A percentile compares a stretch with the other conserved stretches of the same genome.
These are phyloP conservation scores for Chaetomium sp. DNA, from an alignment of 2,329 filamentous ascomycete genomes.

Conservation along the genomic window DNA sequence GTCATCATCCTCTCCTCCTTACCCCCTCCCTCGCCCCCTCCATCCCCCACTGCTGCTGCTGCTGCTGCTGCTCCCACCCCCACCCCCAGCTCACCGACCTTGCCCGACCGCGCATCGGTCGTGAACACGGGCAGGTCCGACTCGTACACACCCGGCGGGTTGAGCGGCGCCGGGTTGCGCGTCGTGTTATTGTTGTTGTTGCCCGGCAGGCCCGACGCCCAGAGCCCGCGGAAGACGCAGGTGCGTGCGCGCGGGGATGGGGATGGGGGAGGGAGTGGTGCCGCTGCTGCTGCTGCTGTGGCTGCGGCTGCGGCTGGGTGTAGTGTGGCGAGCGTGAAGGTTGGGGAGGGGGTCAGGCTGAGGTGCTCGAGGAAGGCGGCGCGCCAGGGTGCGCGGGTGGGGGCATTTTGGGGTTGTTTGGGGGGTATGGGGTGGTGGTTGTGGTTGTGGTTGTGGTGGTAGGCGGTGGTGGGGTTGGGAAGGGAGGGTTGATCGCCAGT, in stretches of 20 bases:
- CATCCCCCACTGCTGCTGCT: too few species aligned
- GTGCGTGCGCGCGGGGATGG: slow-evolving; percentile 66
- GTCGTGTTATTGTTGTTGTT: slow-evolving; percentile 65
- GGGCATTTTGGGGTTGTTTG: not conserved
- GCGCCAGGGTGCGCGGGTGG: slow-evolving; percentile 55
- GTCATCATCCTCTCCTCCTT: slow-evolving; percentile 55
- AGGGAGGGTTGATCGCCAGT: not conserved
- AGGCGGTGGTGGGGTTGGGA: not conserved
- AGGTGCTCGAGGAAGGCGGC: slow-evolving; percentile 55
- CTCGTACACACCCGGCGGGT: slow-evolving; percentile 64
- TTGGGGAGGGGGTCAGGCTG: slow-evolving; percentile 49
- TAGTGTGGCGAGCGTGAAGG: slow-evolving; percentile 55
- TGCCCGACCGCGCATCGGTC: slow-evolving; percentile 86
- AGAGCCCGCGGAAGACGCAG: slow-evolving; percentile 86
- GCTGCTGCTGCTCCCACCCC: too few species aligned
- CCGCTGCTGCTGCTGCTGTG: too few species aligned
- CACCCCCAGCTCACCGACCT: slow-evolving; percentile 65
- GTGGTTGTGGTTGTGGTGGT: not conserved
- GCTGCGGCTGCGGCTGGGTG: slow-evolving; percentile 40
- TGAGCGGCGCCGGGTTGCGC: slow-evolving; percentile 63
- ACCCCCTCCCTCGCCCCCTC: slow-evolving; percentile 38
- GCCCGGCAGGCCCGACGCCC: slow-evolving; percentile 64
- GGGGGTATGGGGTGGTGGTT: slow-evolving; percentile 4
- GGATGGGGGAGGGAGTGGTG: slow-evolving; percentile 38
- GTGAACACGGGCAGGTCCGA: slow-evolving; percentile 82